Evolutionary conservation across 2,329 filamentous ascomycete species (phyloP), one percentile per base, ranked within the genome.

Genomic region (Apiospora pterosperma): DNA sequence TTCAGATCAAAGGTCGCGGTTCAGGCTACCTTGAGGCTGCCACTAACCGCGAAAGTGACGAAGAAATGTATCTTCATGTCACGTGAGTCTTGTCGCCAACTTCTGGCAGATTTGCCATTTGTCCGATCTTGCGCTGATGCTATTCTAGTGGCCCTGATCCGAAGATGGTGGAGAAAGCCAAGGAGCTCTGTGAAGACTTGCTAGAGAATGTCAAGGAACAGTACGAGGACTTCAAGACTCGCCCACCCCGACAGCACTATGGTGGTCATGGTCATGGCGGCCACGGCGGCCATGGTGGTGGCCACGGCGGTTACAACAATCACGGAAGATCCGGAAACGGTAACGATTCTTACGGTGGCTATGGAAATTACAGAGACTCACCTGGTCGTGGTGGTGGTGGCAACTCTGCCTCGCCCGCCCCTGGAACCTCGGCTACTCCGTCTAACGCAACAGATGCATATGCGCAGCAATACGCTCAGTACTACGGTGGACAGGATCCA

Each of bases 1-100:
- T 99, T 31, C 96, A 99, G 77, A 99, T 99, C 81, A 99, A 99
- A 77, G 96, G 96, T 21, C 92, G 92, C 68, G 94, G 94, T 42
- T 98, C 94, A 62, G 96, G 96, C 16, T 99, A 97, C 76, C 89
- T 97, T 74, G 96, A 99, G 76, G 88, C 90, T 59, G 88, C 90
- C 36, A 96, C 93, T n/a, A 92, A 92, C 68, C 87, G 84, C 48
- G 96, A 99, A 79, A 97, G 93, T 69, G 95, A 99, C 59, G 95
- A 98, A 76, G 88, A 93, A 2, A 98, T 99, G 93, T 98, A 93
- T 75, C 85, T 99, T 58, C 94, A 98, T 77, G 94, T 98, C 69
- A 92, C 96, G 91, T 96, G 85, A 76, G 91, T 85, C 34, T 39
- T 28, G 38, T 5, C 19, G 48, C 28, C 28, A 21, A 12, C 8